Percentiles rank a stretch among this genome's conserved stretches.
Conservation (phyloP, 192 early-diverging fungal genomes). For the Pilobolus umbonatus region DNA sequence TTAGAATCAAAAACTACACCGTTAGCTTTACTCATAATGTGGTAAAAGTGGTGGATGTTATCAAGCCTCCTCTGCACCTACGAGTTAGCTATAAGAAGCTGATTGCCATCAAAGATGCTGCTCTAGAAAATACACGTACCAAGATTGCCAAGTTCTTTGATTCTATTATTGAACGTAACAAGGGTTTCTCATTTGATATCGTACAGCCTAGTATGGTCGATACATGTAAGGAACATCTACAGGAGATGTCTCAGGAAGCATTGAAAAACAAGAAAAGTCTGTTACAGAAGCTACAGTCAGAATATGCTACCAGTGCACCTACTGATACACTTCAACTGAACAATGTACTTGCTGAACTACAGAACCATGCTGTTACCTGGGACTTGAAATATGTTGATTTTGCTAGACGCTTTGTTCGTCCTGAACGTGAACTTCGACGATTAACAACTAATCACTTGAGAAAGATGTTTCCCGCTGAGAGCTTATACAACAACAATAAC, state of each 20-base stretch:
- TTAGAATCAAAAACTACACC: slow-evolving; percentile 68
- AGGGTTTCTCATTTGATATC: slow-evolving; percentile 71
- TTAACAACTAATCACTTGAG: slow-evolving; percentile 56
- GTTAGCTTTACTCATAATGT: slow-evolving; percentile 76
- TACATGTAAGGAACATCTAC: slow-evolving; percentile 63
- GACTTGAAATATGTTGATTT: slow-evolving; percentile 79
- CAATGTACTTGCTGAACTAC: slow-evolving; percentile 65
- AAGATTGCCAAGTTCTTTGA: slow-evolving; percentile 81
- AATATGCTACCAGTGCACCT: slow-evolving; percentile 67
- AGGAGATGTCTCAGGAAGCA: slow-evolving; percentile 66
- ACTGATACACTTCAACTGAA: slow-evolving; percentile 81
- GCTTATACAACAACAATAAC: slow-evolving; percentile 6
- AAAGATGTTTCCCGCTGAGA: slow-evolving; percentile 50
- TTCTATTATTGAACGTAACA: slow-evolving; percentile 78
- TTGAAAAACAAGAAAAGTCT: slow-evolving; percentile 76
- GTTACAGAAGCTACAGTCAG: slow-evolving; percentile 81
- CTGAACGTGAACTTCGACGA: slow-evolving; percentile 70
- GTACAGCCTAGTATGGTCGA: slow-evolving; percentile 67
- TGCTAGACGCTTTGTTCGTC: slow-evolving; percentile 71
- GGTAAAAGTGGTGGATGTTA: slow-evolving; percentile 68
- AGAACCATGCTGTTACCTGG: slow-evolving; percentile 78
- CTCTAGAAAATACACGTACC: slow-evolving; percentile 60
- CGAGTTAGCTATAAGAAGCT: slow-evolving; percentile 54
- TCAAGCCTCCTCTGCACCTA: slow-evolving; percentile 63
- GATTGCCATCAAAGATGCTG: slow-evolving; percentile 63